Base-by-base conservation (phyloP, 805 yeast species). In the Kazachstania kunashirensis region DNA sequence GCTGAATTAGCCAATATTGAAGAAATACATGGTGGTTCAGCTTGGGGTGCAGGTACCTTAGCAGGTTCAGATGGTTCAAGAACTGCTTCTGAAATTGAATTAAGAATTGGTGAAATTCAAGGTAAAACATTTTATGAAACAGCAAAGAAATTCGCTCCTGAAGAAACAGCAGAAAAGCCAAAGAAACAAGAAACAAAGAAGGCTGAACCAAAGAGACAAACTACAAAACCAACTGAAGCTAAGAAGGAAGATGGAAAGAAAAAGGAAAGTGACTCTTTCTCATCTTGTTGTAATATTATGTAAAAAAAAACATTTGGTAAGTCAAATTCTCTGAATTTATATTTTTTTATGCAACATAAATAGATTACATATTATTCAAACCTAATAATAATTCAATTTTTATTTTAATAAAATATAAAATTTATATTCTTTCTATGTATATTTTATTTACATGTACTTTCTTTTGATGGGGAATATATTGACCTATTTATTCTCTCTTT, bases 21-120 rank as follows among this genome's bases (percentile, higher is more conserved):
- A 5, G 85, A 82, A 63, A 70, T 75, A 34, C 94, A 81, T 55
- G 95, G 95, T 47, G 83, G 83, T 40, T 75, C 88, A 17, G 75
- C 95, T 33, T 85, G 88, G 86, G 95, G 95, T 56, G 82, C 95
- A 29, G 95, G 95, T 50, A 65, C 84, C 31, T 67, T 71, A 50
- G 88, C 94, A 16, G 84, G 77, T 36, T 68, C 70, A 34, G 92
- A 81, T 53, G 94, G 94, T 36, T 73, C 83, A 6, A 75, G 94
- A 66, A 64, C 65, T 48, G 81, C 88, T 23, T 50, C 77, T 32
- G 70, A 64, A 14, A 63, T 80, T 40, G 95, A 85, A 61, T 63
- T 71, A 55, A 69, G 70, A 49, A 59, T 83, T 43, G 89, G 86
- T 24, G 53, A 57, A 34, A 64, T 63, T 42, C 95, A 84, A 66